These are phyloP conservation scores for Casuarina equisetifolia DNA, from an alignment of 306 rosid species.

Conservation along the genomic window DNA sequence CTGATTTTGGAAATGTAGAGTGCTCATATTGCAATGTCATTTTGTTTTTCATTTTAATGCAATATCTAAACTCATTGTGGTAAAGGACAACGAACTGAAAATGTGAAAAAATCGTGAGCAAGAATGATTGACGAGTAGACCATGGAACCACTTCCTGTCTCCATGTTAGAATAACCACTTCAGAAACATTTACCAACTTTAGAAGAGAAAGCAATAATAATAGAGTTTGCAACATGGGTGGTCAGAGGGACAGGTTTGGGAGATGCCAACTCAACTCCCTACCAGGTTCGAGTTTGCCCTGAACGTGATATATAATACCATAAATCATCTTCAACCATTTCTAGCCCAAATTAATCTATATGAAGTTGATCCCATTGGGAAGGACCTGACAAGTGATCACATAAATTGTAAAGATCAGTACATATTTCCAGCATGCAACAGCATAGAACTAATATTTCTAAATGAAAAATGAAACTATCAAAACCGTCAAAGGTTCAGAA, in stretches of 20 bases:
- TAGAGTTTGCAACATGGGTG: neutral
- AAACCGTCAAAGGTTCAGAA: neutral
- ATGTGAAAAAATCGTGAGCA: neutral
- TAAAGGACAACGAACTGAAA: neutral
- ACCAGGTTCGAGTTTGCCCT: neutral
- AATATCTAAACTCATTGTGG: neutral
- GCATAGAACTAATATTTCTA: neutral
- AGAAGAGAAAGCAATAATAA: neutral
- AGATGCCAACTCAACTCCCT: too few species aligned
- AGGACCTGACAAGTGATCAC: neutral
- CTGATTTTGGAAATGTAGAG: neutral
- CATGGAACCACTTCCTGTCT: too few species aligned
- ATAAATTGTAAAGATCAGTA: neutral
- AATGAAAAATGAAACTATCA: neutral
- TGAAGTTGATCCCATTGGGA: neutral
- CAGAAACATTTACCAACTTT: neutral
- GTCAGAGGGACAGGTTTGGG: too few species aligned
- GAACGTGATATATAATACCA: neutral
- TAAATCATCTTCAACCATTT: neutral
- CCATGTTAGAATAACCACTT: neutral
- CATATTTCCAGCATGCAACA: neutral
- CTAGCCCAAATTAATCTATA: neutral
- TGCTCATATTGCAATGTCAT: neutral
- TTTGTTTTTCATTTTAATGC: neutral
- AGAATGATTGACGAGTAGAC: too few species aligned